These are phyloP conservation scores for Hypsizygus marmoreus DNA, from an alignment of 768 basidiomycete species.

Conservation along the genomic window DNA sequence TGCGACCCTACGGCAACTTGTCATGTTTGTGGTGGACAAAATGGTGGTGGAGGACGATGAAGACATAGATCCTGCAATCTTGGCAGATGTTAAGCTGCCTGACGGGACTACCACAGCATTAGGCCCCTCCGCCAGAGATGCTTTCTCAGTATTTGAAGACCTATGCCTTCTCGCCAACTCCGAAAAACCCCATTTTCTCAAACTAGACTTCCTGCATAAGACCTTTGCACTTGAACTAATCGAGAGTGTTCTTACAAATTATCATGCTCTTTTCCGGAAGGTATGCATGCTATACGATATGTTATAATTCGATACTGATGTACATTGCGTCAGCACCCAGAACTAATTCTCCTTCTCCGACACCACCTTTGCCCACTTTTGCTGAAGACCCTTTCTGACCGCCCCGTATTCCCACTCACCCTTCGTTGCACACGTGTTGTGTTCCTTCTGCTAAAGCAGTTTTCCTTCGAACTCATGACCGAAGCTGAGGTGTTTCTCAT, in stretches of 20 bases:
- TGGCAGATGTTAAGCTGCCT: slow-evolving; percentile 58
- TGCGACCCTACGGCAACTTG: slow-evolving; percentile 91
- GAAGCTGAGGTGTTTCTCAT: slow-evolving; percentile 88
- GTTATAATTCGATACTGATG: too few relatives aligned
- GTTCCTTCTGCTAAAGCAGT: slow-evolving; percentile 91
- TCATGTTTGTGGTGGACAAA: slow-evolving; percentile 98
- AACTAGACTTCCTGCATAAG: slow-evolving; percentile 80
- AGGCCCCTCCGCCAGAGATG: slow-evolving; percentile 78
- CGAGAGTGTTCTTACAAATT: slow-evolving; percentile 94
- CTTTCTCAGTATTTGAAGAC: slow-evolving; percentile 89
- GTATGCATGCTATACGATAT: too few relatives aligned
- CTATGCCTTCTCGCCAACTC: slow-evolving; percentile 86
- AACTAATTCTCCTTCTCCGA: slow-evolving; percentile 82
- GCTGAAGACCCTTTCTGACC: slow-evolving; percentile 81
- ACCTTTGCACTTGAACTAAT: slow-evolving; percentile 97
- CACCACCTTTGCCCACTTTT: slow-evolving; percentile 90
- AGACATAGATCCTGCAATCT: slow-evolving; percentile 33
- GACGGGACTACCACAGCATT: slow-evolving; percentile 66
- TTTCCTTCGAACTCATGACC: slow-evolving; percentile 74
- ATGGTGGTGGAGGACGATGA: slow-evolving; percentile 75
- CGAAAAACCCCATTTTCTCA: slow-evolving; percentile 79
- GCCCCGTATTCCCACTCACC: slow-evolving; percentile 82
- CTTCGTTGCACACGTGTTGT: slow-evolving; percentile 92
- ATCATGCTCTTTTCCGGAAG: slow-evolving; percentile 81
- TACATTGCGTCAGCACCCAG: slow-evolving; percentile 59